Percentiles rank a stretch among this genome's conserved stretches.
phyloP scores from a whole-genome alignment of 225 moss, liverwort and hornwort species.

The Polytrichum formosum region DNA sequence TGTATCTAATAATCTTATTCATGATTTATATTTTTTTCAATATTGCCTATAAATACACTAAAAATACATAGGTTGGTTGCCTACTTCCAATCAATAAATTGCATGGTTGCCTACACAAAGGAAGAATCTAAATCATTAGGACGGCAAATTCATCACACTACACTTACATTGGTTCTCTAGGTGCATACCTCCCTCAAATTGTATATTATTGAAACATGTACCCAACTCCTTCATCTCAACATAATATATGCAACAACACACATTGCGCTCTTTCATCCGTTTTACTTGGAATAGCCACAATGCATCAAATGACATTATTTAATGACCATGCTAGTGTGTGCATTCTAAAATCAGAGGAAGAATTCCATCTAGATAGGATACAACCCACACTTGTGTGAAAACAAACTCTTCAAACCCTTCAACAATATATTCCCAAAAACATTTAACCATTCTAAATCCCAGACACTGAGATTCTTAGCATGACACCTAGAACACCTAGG shows the following conservation, averaged over 20 bases:
- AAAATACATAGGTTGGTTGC: no score
- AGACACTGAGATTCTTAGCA: no score
- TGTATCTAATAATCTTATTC: no score
- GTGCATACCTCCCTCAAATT: neutral
- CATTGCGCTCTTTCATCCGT: neutral
- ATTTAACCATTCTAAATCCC: no score
- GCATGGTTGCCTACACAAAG: neutral
- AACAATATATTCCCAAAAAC: no score
- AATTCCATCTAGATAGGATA: neutral
- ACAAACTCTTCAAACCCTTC: no score
- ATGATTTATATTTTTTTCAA: no score
- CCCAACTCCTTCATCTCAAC: conserved; percentile 4
- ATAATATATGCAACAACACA: conserved; percentile 1
- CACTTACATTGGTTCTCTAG: neutral
- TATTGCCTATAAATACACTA: no score
- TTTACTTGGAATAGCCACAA: neutral
- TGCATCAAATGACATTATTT: neutral
- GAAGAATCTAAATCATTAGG: neutral
- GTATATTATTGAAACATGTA: neutral
- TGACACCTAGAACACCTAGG: no score
- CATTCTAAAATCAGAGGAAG: neutral
- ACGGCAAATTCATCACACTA: neutral
- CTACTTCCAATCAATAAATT: neutral
- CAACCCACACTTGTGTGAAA: no score
- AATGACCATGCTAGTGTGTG: neutral